Base-by-base conservation (phyloP, 129 eudicot species). In the Tanacetum coccineum region DNA sequence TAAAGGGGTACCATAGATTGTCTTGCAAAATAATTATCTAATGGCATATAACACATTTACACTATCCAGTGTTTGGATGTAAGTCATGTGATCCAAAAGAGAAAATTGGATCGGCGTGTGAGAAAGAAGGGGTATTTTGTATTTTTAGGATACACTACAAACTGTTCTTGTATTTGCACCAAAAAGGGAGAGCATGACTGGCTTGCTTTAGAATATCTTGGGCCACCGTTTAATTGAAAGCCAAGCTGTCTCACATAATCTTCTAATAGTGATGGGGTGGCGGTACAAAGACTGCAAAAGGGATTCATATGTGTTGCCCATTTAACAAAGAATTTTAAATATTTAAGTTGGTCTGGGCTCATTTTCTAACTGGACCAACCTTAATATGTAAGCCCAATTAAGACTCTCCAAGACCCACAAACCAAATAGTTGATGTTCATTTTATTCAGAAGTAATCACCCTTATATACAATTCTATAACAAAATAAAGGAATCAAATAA, bases 221-320 rank as follows among this genome's bases (percentile, higher is more conserved):
- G 40, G 79, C 70, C 42, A 70, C 17, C 70, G 62, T 51, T 71
- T 71, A 47, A 48, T 36, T 72, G 50, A 50, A 60, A 53, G 55
- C 74, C 74, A 75, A 47, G 15, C 70, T 62, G 46, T 60, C 74
- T 64, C 63, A 15, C 25, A 56, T 13, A 58, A 6, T 26, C 28
- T 22, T 40, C 53, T 14, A 62, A 73, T 52, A 39, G 62, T 22
- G 9, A 61, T 55, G 45, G 52, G 54, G 26, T 68, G 62, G 42
- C 53, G 62, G 6, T 47, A 49, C 67, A 55, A 20, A 12, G 61
- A 60, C 8, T 6, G 39, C 40, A 55, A 21, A 68, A n/a, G 25
- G 25, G 1, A 22, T 36, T 36, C 42, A 36, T 36, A 7, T 7
- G 10, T 36, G 42, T 36, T 36, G 8, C 2, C 42, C 9, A 36